Percentiles rank a stretch among this genome's conserved stretches.
These are phyloP conservation scores for Metahyphopichia silvanorum DNA, from an alignment of 805 yeast genomes.

Conservation along the genomic window DNA sequence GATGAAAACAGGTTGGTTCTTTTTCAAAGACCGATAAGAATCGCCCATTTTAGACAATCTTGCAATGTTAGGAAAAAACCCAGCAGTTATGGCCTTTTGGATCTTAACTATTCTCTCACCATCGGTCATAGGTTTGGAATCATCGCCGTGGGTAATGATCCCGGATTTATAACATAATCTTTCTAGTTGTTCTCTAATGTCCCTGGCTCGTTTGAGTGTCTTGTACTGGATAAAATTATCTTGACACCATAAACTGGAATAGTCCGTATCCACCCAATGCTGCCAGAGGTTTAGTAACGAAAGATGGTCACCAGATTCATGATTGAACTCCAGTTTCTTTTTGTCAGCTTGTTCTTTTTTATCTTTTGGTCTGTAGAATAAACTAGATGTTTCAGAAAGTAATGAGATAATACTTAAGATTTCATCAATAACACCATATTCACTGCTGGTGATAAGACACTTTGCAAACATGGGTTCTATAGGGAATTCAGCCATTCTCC, in stretches of 20 bases:
- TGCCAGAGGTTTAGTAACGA: conserved; percentile 70
- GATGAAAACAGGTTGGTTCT: conserved; percentile 68
- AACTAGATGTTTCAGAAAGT: conserved; percentile 73
- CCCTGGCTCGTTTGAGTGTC: conserved; percentile 63
- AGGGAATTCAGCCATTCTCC: conserved; percentile 88
- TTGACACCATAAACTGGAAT: conserved; percentile 76
- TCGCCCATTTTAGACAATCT: conserved; percentile 61
- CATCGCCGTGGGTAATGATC: conserved; percentile 25
- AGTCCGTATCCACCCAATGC: conserved; percentile 70
- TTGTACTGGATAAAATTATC: conserved; percentile 80
- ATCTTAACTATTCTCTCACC: conserved; percentile 27
- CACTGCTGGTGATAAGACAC: conserved; percentile 61
- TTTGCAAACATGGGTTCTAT: conserved; percentile 88
- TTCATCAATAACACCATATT: conserved; percentile 60
- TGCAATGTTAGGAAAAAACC: conserved; percentile 68
- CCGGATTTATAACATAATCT: conserved; percentile 56
- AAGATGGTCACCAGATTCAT: conserved; percentile 73
- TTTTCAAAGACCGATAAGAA: conserved; percentile 61
- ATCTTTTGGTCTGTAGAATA: conserved; percentile 70
- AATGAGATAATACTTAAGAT: conserved; percentile 74
- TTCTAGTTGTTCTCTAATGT: conserved; percentile 67
- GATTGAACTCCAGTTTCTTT: conserved; percentile 53
- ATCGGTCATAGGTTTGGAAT: conserved; percentile 15
- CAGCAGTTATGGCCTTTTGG: conserved; percentile 58
- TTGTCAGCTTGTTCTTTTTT: conserved; percentile 64